Conservation (phyloP, 768 basidiomycete genomes). For the Boletus eberwhitei region DNA sequence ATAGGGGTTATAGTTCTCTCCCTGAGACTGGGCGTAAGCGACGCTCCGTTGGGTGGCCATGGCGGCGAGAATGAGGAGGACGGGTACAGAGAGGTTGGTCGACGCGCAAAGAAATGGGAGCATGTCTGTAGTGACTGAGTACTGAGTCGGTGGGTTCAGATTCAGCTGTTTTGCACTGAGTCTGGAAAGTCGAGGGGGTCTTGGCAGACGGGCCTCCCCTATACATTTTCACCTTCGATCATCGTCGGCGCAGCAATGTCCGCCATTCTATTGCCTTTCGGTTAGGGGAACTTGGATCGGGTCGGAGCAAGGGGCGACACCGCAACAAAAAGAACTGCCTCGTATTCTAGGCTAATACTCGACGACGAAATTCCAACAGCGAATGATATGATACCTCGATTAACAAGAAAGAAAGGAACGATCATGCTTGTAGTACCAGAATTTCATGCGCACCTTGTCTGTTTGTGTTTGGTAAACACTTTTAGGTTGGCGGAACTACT, state of each 20-base stretch:
- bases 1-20: background rate
- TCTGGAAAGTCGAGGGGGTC: background rate
- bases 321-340: no score
- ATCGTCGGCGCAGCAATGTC: background rate
- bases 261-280: background rate
- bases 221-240: background rate
- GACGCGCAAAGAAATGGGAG: background rate
- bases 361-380: no score
- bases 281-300: background rate
- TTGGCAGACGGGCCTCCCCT: background rate
- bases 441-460: no score
- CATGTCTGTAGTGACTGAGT: background rate
- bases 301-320: background rate
- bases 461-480: no score
- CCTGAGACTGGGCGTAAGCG: slow-evolving; percentile 13
- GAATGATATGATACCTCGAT: no score
- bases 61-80: background rate
- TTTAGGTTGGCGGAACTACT: no score
- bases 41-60: slow-evolving; percentile 3
- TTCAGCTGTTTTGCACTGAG: background rate
- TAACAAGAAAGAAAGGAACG: no score
- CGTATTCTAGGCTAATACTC: no score
- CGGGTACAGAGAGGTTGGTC: background rate
- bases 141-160: background rate
- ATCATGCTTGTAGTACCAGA: no score